These are phyloP conservation scores for Penstemon davidsonii DNA, from an alignment of 257 asterid species.

Conservation along the genomic window DNA sequence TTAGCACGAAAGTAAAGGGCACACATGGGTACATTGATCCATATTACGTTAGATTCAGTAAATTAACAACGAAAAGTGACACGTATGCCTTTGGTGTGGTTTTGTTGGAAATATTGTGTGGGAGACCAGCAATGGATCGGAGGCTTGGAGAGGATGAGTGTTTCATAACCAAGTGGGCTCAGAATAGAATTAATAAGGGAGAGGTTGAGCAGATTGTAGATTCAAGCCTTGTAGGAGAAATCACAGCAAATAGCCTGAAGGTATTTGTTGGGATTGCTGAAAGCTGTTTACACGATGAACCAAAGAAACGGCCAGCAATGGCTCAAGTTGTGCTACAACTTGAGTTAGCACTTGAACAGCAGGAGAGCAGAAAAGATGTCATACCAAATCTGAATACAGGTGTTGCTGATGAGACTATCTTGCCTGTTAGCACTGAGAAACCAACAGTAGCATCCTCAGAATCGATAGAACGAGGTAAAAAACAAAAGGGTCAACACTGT, in stretches of 20 bases:
- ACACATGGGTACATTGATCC: conserved; percentile 59
- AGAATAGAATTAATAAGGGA: too few relatives aligned
- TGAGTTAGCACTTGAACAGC: conserved; percentile 42
- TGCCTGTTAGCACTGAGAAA: conserved; percentile 15
- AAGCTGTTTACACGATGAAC: too few relatives aligned
- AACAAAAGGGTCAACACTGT: conserved; percentile 7
- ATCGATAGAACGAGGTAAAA: background rate
- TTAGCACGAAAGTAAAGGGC: conserved; percentile 56
- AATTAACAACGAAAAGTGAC: conserved; percentile 48
- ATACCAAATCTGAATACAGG: too few relatives aligned
- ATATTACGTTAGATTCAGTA: conserved; percentile 39
- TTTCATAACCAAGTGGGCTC: too few relatives aligned
- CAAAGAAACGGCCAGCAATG: too few relatives aligned
- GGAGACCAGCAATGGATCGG: conserved; percentile 47
- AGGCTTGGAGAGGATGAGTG: conserved; percentile 34
- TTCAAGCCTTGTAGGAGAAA: too few relatives aligned
- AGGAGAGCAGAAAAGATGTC: conserved; percentile 29
- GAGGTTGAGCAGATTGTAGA: too few relatives aligned
- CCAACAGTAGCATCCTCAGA: conserved; percentile 6
- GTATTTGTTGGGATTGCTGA: too few relatives aligned
- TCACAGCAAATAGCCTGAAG: too few relatives aligned
- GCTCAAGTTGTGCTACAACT: conserved; percentile 17
- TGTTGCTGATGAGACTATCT: conserved; percentile 12
- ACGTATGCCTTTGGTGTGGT: conserved; percentile 60
- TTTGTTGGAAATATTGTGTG: conserved; percentile 46